Evolutionary conservation across 176 grass and related monocot genomes (phyloP), one percentile per base, ranked within the genome.

Genomic region (Oryza meridionalis): DNA sequence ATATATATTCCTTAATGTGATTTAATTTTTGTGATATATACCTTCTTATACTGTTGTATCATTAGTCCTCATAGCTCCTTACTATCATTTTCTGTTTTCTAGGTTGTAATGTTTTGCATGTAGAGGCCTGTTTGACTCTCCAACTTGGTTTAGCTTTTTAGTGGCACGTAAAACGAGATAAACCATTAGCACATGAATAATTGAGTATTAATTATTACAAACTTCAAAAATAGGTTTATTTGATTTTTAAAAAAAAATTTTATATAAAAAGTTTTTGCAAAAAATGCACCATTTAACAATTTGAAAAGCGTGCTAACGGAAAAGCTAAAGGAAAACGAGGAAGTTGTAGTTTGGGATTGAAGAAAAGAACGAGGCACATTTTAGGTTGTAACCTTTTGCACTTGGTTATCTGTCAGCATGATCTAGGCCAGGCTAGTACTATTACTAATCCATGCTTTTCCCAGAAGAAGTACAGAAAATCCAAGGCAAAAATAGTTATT

Each of bases 11-110:
- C 24, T 61, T 77, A 24, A n/a, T 19, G 27, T 19, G 21, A n/a
- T 16, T 59, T 58, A 24, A 53, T 70, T 21, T 9, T 6, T 81
- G 46, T 40, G 33, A 58, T 40, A 35, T 15, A 2, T 76, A 4
- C 32, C 22, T 84, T 26, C 7, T 76, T 69, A n/a, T 76, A 53
- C 45, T 76, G 45, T 76, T 10, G 46, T 5, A 19, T 37, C 65
- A 69, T 43, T 47, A n/a, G 19, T 51, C 13, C 14, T 76, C 10
- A 61, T 85, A 43, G 49, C 42, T 85, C 15, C 8, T 15, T 61
- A 46, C 31, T 70, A 58, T 5, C 11, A 24, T n/a, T 24, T 7
- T 66, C 0, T 11, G 6, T 59, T 69, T 77, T 14, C 6, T 3
- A 3, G 6, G 65, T 42, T 47, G 33, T 42, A 40, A 42, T 17